phyloP scores from a whole-genome alignment of 2,329 filamentous ascomycete species.

The Tolypocladium inflatum region DNA sequence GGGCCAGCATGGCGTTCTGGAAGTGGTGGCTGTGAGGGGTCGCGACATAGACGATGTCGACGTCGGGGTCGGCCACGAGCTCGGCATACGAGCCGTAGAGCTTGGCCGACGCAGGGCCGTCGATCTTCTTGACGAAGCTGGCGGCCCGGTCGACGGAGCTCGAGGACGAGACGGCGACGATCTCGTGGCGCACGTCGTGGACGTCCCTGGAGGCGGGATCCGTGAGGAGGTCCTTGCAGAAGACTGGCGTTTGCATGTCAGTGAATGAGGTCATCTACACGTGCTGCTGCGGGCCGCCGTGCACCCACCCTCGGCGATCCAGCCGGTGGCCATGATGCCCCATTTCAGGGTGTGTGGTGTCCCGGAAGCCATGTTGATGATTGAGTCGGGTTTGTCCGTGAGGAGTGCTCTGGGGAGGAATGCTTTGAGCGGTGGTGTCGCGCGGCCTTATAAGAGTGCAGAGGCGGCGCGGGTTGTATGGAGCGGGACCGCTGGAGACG shows the following conservation, averaged over 20 bases:
- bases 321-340: slow-evolving; percentile 53
- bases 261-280: background rate
- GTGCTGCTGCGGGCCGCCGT: background rate
- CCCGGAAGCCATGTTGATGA: slow-evolving; percentile 25
- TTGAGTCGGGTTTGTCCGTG: background rate
- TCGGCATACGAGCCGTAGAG: slow-evolving; percentile 76
- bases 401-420: background rate
- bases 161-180: slow-evolving; percentile 74
- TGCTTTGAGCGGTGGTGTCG: background rate
- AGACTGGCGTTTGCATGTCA: slow-evolving; percentile 29
- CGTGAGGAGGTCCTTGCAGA: slow-evolving; percentile 69
- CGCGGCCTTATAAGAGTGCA: background rate
- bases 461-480: background rate
- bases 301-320: slow-evolving; percentile 43
- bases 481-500: background rate
- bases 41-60: slow-evolving; percentile 82
- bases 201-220: slow-evolving; percentile 62
- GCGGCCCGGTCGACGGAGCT: slow-evolving; percentile 59
- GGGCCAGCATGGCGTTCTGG: slow-evolving; percentile 77
- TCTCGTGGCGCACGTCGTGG: slow-evolving; percentile 63
- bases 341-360: slow-evolving; percentile 41
- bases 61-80: slow-evolving; percentile 65
- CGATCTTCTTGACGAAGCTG: slow-evolving; percentile 62
- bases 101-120: slow-evolving; percentile 57
- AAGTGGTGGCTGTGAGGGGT: slow-evolving; percentile 92